Evolutionary conservation across 495 filamentous ascomycete species (phyloP).

Genomic region (Aspergillus taichungensis): DNA sequence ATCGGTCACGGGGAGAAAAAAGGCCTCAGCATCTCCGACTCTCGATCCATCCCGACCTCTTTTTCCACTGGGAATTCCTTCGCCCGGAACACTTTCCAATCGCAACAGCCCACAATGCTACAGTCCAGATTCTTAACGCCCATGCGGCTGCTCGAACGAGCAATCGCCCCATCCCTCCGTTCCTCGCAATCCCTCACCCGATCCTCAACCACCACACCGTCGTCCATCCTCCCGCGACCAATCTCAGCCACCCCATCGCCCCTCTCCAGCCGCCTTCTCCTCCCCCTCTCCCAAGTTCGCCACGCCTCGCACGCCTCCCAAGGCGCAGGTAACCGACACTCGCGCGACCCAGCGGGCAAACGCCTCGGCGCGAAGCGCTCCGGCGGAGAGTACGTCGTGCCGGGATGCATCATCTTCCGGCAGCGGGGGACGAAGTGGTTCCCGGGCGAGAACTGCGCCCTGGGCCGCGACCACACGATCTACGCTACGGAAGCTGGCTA

Average conservation of each 20-base stretch:
- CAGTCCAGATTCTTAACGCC: constrained; percentile 36
- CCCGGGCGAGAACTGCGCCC: constrained; percentile 83
- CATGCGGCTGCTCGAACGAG: constrained; percentile 32
- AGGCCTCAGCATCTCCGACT: constrained; percentile 5
- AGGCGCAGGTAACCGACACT: constrained; percentile 72
- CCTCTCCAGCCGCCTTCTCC: constrained; percentile 22
- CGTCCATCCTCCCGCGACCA: constrained; percentile 32
- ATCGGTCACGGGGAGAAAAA: constrained; percentile 24
- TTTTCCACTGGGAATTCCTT: neutral
- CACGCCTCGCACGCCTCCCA: constrained; percentile 80
- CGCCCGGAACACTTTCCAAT: neutral
- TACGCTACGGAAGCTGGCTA: constrained; percentile 76
- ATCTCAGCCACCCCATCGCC: constrained; percentile 26
- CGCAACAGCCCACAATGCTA: constrained; percentile 20
- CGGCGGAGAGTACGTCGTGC: constrained; percentile 81
- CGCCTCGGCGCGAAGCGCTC: constrained; percentile 91
- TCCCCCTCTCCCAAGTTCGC: constrained; percentile 42
- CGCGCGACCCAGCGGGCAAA: constrained; percentile 83
- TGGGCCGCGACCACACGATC: constrained; percentile 97
- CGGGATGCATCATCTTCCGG: constrained; percentile 95
- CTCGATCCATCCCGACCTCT: neutral
- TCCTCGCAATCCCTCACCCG: constrained; percentile 15
- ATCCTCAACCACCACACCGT: constrained; percentile 28
- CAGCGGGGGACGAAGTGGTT: constrained; percentile 94
- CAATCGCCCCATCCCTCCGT: constrained; percentile 22